Conservation (phyloP, 805 yeast genomes). For the Zygotorulaspora florentina region DNA sequence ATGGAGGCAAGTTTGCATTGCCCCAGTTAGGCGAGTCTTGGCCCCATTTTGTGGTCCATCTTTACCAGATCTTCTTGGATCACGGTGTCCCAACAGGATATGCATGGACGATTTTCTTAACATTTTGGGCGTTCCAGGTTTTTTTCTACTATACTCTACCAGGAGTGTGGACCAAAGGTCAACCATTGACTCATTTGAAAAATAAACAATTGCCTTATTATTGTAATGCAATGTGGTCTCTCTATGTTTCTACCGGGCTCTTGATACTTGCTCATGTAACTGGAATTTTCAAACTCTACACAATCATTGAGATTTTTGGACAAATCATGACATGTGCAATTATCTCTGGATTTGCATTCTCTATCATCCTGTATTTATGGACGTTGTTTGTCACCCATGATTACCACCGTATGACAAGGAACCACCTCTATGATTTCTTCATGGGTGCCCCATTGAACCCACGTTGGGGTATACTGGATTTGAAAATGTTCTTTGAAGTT, state of each 20-base stretch:
- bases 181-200: slow-evolving; percentile 78
- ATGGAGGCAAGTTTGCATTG: slow-evolving; percentile 66
- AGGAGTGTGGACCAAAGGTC: slow-evolving; percentile 93
- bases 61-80: slow-evolving; percentile 44
- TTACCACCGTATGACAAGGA: slow-evolving; percentile 89
- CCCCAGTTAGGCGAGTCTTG: slow-evolving; percentile 61
- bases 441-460: slow-evolving; percentile 99
- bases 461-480: slow-evolving; percentile 84
- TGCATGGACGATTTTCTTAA: slow-evolving; percentile 68
- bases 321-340: slow-evolving; percentile 92
- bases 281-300: slow-evolving; percentile 68
- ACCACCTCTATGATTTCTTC: slow-evolving; percentile 82
- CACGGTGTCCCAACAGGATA: slow-evolving; percentile 55
- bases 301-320: slow-evolving; percentile 77
- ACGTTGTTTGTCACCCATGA: slow-evolving; percentile 64
- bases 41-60: slow-evolving; percentile 44
- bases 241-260: slow-evolving; percentile 62
- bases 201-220: slow-evolving; percentile 82
- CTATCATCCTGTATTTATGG: slow-evolving; percentile 65
- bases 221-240: slow-evolving; percentile 87
- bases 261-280: slow-evolving; percentile 64
- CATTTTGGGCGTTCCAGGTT: slow-evolving; percentile 66
- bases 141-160: slow-evolving; percentile 79
- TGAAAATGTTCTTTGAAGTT: slow-evolving; percentile 96
- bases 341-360: slow-evolving; percentile 64